Evolutionary conservation across 179 eudicot genomes (phyloP), one percentile per base, ranked within the genome.

Genomic region (Gypsophila paniculata): DNA sequence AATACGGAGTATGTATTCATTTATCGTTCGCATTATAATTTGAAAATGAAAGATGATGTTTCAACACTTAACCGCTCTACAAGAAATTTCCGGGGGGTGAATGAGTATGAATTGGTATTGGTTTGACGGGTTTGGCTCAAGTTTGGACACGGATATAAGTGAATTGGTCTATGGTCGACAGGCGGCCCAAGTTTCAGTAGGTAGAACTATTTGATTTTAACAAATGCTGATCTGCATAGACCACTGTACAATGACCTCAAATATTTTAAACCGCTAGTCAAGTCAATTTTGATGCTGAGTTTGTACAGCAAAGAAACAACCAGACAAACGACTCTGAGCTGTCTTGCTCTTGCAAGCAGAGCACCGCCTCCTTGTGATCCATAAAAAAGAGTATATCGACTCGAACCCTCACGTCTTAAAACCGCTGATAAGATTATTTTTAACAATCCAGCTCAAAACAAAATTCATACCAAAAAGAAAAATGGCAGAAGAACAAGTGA

Each of bases 401-500:
- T 29, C 4, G 34, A 4, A 29, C 2, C 34, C 34, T 29, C 61
- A 57, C 61, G 61, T 57, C 63, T 59, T 26, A 59, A 59, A 23
- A 58, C 62, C 32, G 11, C 48, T n/a, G n/a, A n/a, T n/a, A 34
- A 34, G 9, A 17, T 32, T 59, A 8, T 44, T 53, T 19, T 42
- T 12, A 42, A 19, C 48, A 39, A 34, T 62, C 22, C 22, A 34
- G 66, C 66, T 34, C 42, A 62, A n/a, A 62, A 0, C 66, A 10
- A 3, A 42, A 65, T 7, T 44, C 0, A 10, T 1, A 42, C 29
- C 51, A 58, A 46, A 29, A 1, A 29, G 34, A 29, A 29, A 23
- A 57, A 76, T 76, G 79, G 79, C 75, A 34, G 75, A 67, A 65
- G 79, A 76, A 57, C 36, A 17, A 5, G 72, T 76, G 1, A 15